A percentile compares a stretch with the other conserved stretches of the same genome.
phyloP scores from a whole-genome alignment of 306 rosid genomes.

The Dalbergia oliveri region DNA sequence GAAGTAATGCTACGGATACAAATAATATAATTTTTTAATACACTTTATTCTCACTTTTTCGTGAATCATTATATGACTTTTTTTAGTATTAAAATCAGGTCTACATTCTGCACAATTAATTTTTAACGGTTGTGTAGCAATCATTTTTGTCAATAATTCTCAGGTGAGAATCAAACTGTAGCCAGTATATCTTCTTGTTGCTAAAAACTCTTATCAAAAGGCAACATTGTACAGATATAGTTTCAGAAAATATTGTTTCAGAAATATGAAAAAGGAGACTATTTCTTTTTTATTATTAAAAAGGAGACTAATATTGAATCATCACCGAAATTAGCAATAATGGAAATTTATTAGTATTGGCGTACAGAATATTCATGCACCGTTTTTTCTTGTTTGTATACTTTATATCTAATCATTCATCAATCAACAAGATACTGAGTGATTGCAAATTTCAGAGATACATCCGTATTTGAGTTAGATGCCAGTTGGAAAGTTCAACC shows the following conservation, averaged over 20 bases:
- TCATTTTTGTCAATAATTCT: slow-evolving; percentile 4
- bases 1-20: too few species aligned
- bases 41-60: background rate
- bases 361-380: slow-evolving; percentile 51
- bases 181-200: background rate
- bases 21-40: background rate
- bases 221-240: slow-evolving; percentile 4
- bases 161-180: slow-evolving; percentile 25
- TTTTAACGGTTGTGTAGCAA: slow-evolving; percentile 31
- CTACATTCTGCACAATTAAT: slow-evolving; percentile 21
- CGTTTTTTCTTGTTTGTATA: slow-evolving; percentile 26
- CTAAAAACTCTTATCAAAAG: background rate
- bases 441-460: slow-evolving; percentile 40
- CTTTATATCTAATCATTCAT: slow-evolving; percentile 53
- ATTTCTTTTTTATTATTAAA: too few species aligned
- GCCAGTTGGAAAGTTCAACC: slow-evolving; percentile 53
- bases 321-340: slow-evolving; percentile 33
- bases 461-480: slow-evolving; percentile 34
- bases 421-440: slow-evolving; percentile 44
- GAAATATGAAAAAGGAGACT: too few species aligned
- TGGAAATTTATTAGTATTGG: background rate
- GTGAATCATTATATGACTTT: background rate
- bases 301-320: too few species aligned
- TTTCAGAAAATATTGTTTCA: background rate
- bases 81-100: background rate